A percentile compares a stretch with the other conserved stretches of the same genome.
Conservation (phyloP, 176 grass and related monocot genomes). For the Avena insularis region DNA sequence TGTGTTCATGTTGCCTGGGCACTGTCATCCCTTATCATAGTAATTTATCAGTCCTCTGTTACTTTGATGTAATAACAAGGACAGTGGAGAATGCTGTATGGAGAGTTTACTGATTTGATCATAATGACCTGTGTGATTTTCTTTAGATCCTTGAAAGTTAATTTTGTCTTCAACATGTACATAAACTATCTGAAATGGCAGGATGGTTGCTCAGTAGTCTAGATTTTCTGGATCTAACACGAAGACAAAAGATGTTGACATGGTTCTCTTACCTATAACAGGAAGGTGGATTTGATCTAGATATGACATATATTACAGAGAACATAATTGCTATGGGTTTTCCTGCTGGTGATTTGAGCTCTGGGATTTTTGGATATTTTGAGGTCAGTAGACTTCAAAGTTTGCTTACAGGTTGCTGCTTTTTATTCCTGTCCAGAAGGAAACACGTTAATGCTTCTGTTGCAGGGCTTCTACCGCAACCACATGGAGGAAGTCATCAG, state of each 20-base stretch:
- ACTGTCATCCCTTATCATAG: slow-evolving; percentile 8
- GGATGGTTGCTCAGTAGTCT: slow-evolving; percentile 13
- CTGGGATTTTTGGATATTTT: slow-evolving; percentile 99
- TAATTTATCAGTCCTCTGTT: slow-evolving; percentile 23
- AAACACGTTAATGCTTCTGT: slow-evolving; percentile 39
- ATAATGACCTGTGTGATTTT: slow-evolving; percentile 12
- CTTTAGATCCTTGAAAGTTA: neutral
- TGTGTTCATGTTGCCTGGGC: neutral
- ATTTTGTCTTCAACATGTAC: neutral
- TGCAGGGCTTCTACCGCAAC: slow-evolving; percentile 96
- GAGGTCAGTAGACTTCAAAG: slow-evolving; percentile 66
- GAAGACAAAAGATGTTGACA: slow-evolving; percentile 31
- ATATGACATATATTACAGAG: slow-evolving; percentile 99
- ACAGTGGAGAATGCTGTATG: neutral
- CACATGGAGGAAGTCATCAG: slow-evolving; percentile 99
- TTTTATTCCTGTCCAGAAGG: slow-evolving; percentile 6
- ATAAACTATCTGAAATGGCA: slow-evolving; percentile 25
- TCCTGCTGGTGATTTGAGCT: slow-evolving; percentile 97
- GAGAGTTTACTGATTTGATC: neutral
- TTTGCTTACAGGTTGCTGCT: slow-evolving; percentile 14
- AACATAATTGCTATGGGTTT: slow-evolving; percentile 99
- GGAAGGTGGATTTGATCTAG: slow-evolving; percentile 99
- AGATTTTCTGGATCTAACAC: slow-evolving; percentile 24
- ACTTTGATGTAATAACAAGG: slow-evolving; percentile 1
- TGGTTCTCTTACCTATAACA: slow-evolving; percentile 55